Evolutionary conservation across 805 yeast genomes (phyloP).

Genomic region (Teunomyces tritomae): DNA sequence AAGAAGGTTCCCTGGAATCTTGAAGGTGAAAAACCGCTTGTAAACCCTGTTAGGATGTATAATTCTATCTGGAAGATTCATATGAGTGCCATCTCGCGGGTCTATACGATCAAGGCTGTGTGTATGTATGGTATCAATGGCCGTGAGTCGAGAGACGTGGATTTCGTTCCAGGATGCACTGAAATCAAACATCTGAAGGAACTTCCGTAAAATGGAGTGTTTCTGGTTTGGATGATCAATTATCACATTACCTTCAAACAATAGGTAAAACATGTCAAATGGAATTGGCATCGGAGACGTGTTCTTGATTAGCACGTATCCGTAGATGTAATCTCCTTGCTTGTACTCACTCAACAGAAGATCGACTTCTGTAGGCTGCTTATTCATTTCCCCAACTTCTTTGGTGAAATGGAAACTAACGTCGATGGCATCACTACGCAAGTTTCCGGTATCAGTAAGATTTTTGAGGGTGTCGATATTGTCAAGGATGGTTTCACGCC

Average conservation of each 20-base stretch:
- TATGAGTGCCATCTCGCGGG: conserved; percentile 23
- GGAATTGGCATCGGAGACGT: conserved; percentile 39
- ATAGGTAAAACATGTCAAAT: conserved; percentile 61
- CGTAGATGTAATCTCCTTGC: conserved; percentile 65
- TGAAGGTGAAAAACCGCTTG: conserved; percentile 42
- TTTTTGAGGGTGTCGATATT: conserved; percentile 34
- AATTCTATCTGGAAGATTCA: conserved; percentile 15
- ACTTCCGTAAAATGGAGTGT: conserved; percentile 17
- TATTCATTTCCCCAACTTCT: conserved; percentile 29
- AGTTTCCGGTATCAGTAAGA: conserved; percentile 28
- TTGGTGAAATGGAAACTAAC: conserved; percentile 32
- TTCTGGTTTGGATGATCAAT: conserved; percentile 16
- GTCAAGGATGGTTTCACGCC: conserved; percentile 40
- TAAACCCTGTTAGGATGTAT: conserved; percentile 24
- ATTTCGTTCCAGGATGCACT: conserved; percentile 50
- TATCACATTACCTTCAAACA: conserved; percentile 49
- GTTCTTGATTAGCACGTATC: conserved; percentile 49
- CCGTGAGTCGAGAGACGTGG: conserved; percentile 29
- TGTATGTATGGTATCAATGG: conserved; percentile 11
- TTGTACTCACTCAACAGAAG: conserved; percentile 48
- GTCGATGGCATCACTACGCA: conserved; percentile 23
- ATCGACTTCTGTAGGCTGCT: conserved; percentile 27
- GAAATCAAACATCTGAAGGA: conserved; percentile 50
- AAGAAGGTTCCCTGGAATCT: conserved; percentile 35
- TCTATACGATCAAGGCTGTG: conserved; percentile 19